Percentiles rank a stretch among this genome's conserved stretches.
Evolutionary conservation across 1,139 yeast species (phyloP).

Genomic region (Zygoascus meyerae): DNA sequence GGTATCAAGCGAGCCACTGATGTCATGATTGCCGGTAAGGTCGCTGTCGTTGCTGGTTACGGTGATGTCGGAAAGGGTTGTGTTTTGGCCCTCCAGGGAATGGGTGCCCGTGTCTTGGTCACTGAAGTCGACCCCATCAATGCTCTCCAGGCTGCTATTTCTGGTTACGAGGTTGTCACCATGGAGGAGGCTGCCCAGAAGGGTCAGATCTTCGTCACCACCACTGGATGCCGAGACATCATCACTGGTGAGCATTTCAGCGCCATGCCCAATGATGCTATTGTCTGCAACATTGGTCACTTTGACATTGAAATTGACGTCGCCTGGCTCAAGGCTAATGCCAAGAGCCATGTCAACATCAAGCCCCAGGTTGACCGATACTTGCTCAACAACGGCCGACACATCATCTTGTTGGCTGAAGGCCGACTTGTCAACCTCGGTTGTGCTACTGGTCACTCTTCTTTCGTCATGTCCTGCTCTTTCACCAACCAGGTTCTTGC

Average conservation of each 20-base stretch:
- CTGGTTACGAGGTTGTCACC: constrained; percentile 97
- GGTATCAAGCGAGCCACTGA: constrained; percentile 99
- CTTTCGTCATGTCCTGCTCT: constrained; percentile 99
- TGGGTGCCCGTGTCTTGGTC: constrained; percentile 99
- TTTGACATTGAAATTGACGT: constrained; percentile 94
- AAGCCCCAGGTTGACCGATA: constrained; percentile 99
- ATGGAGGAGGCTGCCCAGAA: constrained; percentile 89
- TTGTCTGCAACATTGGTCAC: constrained; percentile 99
- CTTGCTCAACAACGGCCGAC: constrained; percentile 86
- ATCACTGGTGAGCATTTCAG: constrained; percentile 84
- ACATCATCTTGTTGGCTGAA: constrained; percentile 94
- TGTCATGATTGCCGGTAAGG: constrained; percentile 99
- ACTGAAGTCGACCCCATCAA: constrained; percentile 99
- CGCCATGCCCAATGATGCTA: constrained; percentile 98
- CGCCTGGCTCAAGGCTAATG: constrained; percentile 39
- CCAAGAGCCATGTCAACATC: constrained; percentile 57
- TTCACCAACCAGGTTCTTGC: constrained; percentile 99
- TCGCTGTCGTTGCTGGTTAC: constrained; percentile 98
- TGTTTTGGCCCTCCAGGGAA: constrained; percentile 97
- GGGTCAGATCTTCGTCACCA: constrained; percentile 98
- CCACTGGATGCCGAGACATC: constrained; percentile 99
- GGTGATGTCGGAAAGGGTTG: constrained; percentile 99
- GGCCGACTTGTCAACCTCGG: constrained; percentile 99
- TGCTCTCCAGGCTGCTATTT: constrained; percentile 99
- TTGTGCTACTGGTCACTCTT: constrained; percentile 99